These are phyloP conservation scores for Candida anglica DNA, from an alignment of 805 yeast species.

Conservation along the genomic window DNA sequence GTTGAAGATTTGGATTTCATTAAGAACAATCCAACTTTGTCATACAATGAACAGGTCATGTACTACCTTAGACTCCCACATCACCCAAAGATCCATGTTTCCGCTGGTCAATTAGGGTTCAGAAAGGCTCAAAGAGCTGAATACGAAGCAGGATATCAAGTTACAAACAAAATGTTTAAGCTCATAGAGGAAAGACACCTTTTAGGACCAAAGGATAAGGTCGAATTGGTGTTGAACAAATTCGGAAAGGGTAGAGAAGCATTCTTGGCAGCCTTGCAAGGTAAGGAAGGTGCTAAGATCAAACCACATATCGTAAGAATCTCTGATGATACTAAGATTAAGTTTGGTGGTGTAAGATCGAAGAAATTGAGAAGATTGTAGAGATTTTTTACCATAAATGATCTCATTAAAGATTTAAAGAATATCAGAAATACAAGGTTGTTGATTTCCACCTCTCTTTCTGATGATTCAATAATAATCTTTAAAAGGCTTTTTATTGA, in stretches of 20 bases:
- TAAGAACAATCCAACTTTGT: constrained; percentile 49
- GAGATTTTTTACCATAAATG: too few species aligned
- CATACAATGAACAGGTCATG: constrained; percentile 67
- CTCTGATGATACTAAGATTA: constrained; percentile 75
- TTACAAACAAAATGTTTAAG: constrained; percentile 68
- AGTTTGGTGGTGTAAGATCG: constrained; percentile 89
- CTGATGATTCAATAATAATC: constrained; percentile 1
- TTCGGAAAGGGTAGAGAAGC: constrained; percentile 91
- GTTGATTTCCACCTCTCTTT: too few species aligned
- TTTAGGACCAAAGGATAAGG: constrained; percentile 47
- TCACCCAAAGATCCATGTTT: constrained; percentile 59
- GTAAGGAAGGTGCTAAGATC: constrained; percentile 78
- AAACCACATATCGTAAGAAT: constrained; percentile 66
- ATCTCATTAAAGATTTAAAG: too few species aligned
- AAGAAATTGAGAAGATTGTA: constrained; percentile 76
- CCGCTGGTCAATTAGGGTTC: constrained; percentile 88
- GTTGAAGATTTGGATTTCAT: constrained; percentile 60
- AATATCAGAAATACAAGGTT: too few species aligned
- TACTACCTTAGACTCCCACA: constrained; percentile 80
- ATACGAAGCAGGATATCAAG: constrained; percentile 89
- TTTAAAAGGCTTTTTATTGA: too few species aligned
- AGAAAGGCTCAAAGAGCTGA: constrained; percentile 87
- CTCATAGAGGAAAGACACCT: constrained; percentile 60
- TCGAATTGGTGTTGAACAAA: constrained; percentile 76
- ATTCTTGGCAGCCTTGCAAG: constrained; percentile 75